Evolutionary conservation across 202 grass and related monocot species (phyloP).

Genomic region (Zizania palustris): DNA sequence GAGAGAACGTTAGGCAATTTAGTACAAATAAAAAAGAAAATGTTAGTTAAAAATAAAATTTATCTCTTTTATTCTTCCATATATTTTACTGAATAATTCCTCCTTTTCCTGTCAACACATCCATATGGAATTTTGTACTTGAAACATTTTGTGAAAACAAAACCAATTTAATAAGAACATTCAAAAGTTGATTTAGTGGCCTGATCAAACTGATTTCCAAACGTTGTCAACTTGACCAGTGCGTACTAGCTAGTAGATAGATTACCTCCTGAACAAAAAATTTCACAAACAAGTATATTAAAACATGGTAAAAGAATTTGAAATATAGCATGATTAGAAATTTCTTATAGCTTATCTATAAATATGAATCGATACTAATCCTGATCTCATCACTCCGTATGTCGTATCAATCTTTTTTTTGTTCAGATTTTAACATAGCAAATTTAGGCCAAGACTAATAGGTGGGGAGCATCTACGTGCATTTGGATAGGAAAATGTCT

Average conservation of each 20-base stretch:
- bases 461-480: neutral
- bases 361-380: neutral
- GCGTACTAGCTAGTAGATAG: neutral
- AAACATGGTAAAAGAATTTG: neutral
- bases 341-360: neutral
- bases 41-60: neutral
- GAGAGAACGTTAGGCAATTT: neutral
- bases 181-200: neutral
- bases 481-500: neutral
- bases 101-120: neutral
- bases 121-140: neutral
- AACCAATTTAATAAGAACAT: neutral
- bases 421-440: neutral
- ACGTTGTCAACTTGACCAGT: neutral
- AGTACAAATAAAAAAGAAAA: neutral
- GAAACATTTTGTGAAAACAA: neutral
- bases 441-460: neutral
- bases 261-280: neutral
- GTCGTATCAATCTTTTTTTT: neutral
- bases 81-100: neutral
- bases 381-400: neutral
- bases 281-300: neutral
- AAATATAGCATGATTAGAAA: neutral
- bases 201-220: slow-evolving; percentile 6
- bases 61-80: neutral